These are phyloP conservation scores for Penicillium aurantiogriseum DNA, from an alignment of 2,329 filamentous ascomycete species.

Conservation along the genomic window DNA sequence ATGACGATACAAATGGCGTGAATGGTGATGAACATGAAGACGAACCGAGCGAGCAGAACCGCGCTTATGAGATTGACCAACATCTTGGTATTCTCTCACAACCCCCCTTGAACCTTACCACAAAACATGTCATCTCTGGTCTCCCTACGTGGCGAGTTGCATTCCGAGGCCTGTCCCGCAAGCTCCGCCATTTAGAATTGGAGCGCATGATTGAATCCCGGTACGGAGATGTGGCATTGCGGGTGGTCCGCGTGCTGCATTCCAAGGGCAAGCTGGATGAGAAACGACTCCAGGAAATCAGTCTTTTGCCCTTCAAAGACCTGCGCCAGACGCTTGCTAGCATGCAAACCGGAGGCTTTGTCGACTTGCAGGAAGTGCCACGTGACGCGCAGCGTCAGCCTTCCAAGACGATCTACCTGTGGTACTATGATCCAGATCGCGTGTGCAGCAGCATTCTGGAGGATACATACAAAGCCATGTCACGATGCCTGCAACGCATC, in stretches of 20 bases:
- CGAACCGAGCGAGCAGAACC: constrained; percentile 24
- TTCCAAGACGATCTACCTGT: constrained; percentile 82
- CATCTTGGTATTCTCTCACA: constrained; percentile 52
- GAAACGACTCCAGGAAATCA: constrained; percentile 76
- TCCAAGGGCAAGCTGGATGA: constrained; percentile 94
- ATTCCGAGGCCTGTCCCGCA: constrained; percentile 69
- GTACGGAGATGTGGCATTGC: constrained; percentile 73
- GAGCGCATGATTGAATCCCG: constrained; percentile 77
- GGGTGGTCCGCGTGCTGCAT: constrained; percentile 79
- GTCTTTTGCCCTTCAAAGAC: constrained; percentile 80
- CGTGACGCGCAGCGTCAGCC: constrained; percentile 80
- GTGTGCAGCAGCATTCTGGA: constrained; percentile 70
- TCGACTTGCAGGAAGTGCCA: constrained; percentile 92
- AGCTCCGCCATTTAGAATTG: constrained; percentile 72
- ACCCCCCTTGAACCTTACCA: constrained; percentile 40
- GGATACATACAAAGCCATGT: constrained; percentile 85
- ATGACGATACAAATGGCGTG: constrained; percentile 23
- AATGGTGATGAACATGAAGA: constrained; percentile 52
- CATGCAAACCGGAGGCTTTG: constrained; percentile 81
- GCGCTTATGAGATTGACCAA: constrained; percentile 38
- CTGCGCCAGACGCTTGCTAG: constrained; percentile 79
- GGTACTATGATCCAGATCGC: constrained; percentile 80
- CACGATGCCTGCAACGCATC: constrained; percentile 76
- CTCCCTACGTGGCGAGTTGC: constrained; percentile 80
- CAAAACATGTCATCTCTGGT: constrained; percentile 44